Evolutionary conservation across 2,329 filamentous ascomycete genomes (phyloP).

Genomic region (Sphaerulina populicola): DNA sequence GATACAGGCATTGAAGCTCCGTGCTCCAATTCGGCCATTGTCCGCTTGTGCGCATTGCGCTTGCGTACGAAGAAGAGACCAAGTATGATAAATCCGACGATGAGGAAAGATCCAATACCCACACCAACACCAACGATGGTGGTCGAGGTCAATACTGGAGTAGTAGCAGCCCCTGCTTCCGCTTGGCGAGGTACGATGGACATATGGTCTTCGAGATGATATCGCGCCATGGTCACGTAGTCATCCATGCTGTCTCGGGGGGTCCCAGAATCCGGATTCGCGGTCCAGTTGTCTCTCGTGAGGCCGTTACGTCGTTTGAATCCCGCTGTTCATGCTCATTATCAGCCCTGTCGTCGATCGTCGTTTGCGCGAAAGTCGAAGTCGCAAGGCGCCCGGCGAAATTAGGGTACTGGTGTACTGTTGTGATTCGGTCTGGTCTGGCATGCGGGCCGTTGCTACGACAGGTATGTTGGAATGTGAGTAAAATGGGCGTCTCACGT

Average conservation of each 20-base stretch:
- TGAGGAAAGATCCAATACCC: conserved; percentile 24
- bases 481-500: conserved; percentile 11
- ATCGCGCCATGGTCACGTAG: conserved; percentile 8
- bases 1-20: conserved; percentile 11
- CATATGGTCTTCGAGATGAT: not conserved
- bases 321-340: conserved; percentile 9
- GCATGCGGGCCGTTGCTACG: conserved; percentile 32
- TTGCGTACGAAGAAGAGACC: conserved; percentile 19
- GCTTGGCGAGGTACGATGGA: conserved; percentile 2
- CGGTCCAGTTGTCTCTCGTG: not conserved
- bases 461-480: conserved; percentile 33
- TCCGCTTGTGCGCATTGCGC: conserved; percentile 22
- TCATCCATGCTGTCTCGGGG: conserved; percentile 1
- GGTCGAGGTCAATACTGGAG: conserved; percentile 10
- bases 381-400: conserved; percentile 7
- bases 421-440: conserved; percentile 27
- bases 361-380: conserved; percentile 5
- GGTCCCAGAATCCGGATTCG: not conserved
- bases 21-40: conserved; percentile 25
- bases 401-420: conserved; percentile 11
- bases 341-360: conserved; percentile 4
- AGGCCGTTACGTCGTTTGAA: conserved; percentile 6
- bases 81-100: conserved; percentile 24
- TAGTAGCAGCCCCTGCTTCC: conserved; percentile 4
- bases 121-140: conserved; percentile 24